These are phyloP conservation scores for Neofusicoccum parvum DNA, from an alignment of 2,329 filamentous ascomycete species.

Conservation along the genomic window DNA sequence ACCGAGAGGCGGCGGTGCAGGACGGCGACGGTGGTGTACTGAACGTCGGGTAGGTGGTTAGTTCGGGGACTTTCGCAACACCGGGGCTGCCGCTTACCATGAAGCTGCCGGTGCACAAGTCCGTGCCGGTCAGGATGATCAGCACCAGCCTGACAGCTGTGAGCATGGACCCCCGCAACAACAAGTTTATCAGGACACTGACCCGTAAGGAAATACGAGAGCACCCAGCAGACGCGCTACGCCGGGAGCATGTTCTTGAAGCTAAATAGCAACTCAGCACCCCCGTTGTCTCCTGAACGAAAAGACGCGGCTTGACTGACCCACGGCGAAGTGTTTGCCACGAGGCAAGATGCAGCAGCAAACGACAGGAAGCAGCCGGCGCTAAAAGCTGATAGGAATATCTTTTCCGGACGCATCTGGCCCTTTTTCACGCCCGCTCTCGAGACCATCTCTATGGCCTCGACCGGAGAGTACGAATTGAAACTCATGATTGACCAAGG, in stretches of 20 bases:
- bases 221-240: conserved; percentile 17
- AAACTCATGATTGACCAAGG: conserved; percentile 2
- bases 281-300: not conserved
- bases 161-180: not conserved
- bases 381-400: conserved; percentile 55
- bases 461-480: conserved; percentile 49
- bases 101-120: conserved; percentile 20
- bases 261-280: conserved; percentile 1
- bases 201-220: conserved; percentile 20
- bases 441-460: conserved; percentile 56
- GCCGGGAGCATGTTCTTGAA: conserved; percentile 18
- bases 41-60: not conserved
- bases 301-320: conserved; percentile 4
- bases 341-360: conserved; percentile 27
- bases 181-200: not conserved
- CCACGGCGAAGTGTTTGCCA: conserved; percentile 21
- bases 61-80: not conserved
- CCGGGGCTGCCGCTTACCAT: conserved; percentile 5
- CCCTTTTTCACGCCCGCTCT: conserved; percentile 55
- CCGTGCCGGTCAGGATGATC: conserved; percentile 12
- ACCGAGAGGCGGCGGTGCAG: conserved; percentile 34
- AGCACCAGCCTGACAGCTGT: conserved; percentile 25
- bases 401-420: conserved; percentile 56
- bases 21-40: conserved; percentile 25
- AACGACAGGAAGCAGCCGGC: conserved; percentile 57